These are phyloP conservation scores for Torulaspora microellipsoides DNA, from an alignment of 805 yeast genomes.

Conservation along the genomic window DNA sequence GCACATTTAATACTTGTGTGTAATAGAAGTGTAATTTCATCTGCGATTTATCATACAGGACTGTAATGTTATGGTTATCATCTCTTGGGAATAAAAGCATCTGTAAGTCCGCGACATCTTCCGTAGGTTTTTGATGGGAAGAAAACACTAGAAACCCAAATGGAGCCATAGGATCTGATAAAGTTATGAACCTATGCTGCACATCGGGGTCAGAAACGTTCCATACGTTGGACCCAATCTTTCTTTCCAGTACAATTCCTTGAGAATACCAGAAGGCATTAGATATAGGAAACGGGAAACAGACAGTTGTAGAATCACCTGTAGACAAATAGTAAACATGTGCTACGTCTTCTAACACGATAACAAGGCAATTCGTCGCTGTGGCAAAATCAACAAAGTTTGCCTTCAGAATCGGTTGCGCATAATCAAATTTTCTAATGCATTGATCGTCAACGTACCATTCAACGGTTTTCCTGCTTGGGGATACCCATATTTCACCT, in stretches of 20 bases:
- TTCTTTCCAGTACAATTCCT: constrained; percentile 63
- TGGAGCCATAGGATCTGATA: constrained; percentile 71
- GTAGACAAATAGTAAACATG: constrained; percentile 51
- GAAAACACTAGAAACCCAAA: constrained; percentile 68
- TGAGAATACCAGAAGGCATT: constrained; percentile 59
- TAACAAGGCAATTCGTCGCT: constrained; percentile 44
- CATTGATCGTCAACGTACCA: constrained; percentile 34
- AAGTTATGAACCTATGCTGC: constrained; percentile 48
- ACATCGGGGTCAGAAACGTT: constrained; percentile 6
- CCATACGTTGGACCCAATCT: constrained; percentile 14
- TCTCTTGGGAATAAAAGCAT: constrained; percentile 27
- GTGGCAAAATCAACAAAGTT: constrained; percentile 51
- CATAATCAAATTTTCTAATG: constrained; percentile 41
- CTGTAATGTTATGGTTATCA: constrained; percentile 29
- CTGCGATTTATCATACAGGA: constrained; percentile 20
- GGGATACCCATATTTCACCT: constrained; percentile 30
- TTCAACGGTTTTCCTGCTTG: constrained; percentile 36
- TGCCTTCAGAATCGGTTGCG: constrained; percentile 49
- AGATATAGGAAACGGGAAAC: constrained; percentile 63
- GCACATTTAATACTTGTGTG: constrained; percentile 18
- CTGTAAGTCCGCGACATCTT: constrained; percentile 12
- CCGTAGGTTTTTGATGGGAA: constrained; percentile 45
- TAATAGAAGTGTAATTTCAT: constrained; percentile 23
- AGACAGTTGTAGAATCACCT: constrained; percentile 56
- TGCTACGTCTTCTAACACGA: constrained; percentile 57